Evolutionary conservation across 2,329 filamentous ascomycete species (phyloP), one percentile per base, ranked within the genome.

Genomic region (Onygenales sp.): DNA sequence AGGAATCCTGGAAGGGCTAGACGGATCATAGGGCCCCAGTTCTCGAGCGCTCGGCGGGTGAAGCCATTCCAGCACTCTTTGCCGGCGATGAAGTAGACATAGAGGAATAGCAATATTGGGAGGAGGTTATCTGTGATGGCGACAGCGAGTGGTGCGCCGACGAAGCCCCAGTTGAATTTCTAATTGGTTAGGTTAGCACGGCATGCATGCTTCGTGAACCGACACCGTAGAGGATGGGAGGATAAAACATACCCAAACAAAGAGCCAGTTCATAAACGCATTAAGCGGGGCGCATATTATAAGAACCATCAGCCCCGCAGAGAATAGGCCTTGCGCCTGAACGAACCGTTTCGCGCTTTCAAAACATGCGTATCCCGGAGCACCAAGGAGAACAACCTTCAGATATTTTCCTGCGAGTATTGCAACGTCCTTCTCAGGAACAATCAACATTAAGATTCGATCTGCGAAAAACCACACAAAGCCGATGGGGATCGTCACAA

Each of bases 261-360:
- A 83, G 34, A 87, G 70, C 80, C 83, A 95, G 67, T 95, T 93
- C 67, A 95, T 76, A 27, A 87, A 73, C 0, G 83, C 85, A 64
- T 93, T 94, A 31, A 94, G 71, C 0, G 90, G 89, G 0, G 89
- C 89, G 14, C 87, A 91, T 58, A 95, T 77, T 1, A 95, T 70
- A 1, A 95, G 80, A 8, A 90, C 88, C 64, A 91, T 94, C 1
- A 91, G 86, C 1, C 86, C 88, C 0, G 88, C 87, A 1, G 79
- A 82, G 70, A 94, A 93, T n/a, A 93, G 72, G 8, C 88, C 88
- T 68, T 95, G 90, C 0, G 90, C 90, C 69, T 95, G 90, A 1
- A 94, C 77, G 60, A 85, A 95, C 61, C 92, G 88, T 72, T 95
- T 95, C 64, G 83, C 84, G 59, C 79, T 79, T 67, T 93, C 88